phyloP scores from a whole-genome alignment of 805 yeast species.

The Martiniozyma abietophila region DNA sequence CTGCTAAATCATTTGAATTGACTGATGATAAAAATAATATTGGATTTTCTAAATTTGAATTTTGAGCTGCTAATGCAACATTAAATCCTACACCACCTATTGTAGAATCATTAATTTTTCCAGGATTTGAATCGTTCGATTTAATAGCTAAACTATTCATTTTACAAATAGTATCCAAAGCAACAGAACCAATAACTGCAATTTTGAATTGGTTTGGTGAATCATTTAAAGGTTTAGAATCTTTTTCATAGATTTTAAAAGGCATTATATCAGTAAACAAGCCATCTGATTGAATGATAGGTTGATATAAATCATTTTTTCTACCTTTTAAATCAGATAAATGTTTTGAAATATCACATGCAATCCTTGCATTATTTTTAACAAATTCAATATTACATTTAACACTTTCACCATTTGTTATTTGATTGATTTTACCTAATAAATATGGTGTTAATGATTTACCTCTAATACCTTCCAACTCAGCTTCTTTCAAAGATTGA shows the following conservation, averaged over 20 bases:
- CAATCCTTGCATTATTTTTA: slow-evolving; percentile 62
- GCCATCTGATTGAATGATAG: not conserved
- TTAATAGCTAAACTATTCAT: slow-evolving; percentile 22
- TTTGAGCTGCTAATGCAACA: slow-evolving; percentile 47
- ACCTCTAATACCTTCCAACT: slow-evolving; percentile 44
- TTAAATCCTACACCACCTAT: slow-evolving; percentile 86
- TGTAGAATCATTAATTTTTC: slow-evolving; percentile 37
- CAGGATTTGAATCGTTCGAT: slow-evolving; percentile 67
- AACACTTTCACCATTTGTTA: slow-evolving; percentile 65
- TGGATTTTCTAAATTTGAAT: slow-evolving; percentile 24
- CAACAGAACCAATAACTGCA: slow-evolving; percentile 64
- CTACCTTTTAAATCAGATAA: slow-evolving; percentile 30
- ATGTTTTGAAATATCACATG: slow-evolving; percentile 55
- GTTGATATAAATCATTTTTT: not conserved
- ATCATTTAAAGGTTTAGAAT: not conserved
- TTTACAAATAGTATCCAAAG: slow-evolving; percentile 60
- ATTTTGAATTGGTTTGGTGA: slow-evolving; percentile 17
- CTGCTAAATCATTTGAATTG: slow-evolving; percentile 47
- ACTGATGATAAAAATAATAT: slow-evolving; percentile 43
- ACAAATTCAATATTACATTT: slow-evolving; percentile 68
- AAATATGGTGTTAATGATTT: slow-evolving; percentile 76
- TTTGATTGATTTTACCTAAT: slow-evolving; percentile 50
- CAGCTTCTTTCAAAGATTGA: slow-evolving; percentile 51
- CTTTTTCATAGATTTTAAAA: not conserved
- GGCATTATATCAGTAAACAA: not conserved